A percentile compares a stretch with the other conserved stretches of the same genome.
Evolutionary conservation across 2,329 filamentous ascomycete genomes (phyloP).

Genomic region (Colletotrichum tropicale): DNA sequence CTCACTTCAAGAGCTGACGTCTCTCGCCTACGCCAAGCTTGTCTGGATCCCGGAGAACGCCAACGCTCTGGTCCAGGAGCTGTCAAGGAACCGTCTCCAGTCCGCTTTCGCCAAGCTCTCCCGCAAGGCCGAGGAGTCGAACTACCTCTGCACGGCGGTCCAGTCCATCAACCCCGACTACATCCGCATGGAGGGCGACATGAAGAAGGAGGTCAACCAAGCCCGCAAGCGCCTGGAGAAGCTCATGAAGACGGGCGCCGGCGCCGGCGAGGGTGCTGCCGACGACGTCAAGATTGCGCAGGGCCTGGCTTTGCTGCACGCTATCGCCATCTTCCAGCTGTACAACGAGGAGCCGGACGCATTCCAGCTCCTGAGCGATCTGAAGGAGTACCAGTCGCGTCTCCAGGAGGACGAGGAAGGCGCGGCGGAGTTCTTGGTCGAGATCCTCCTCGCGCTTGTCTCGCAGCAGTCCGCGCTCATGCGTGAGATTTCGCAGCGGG

Average conservation of each 20-base stretch:
- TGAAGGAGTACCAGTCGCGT: conserved; percentile 77
- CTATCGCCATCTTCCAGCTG: conserved; percentile 83
- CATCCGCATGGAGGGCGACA: conserved; percentile 59
- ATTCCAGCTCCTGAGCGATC: conserved; percentile 79
- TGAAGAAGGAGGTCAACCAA: conserved; percentile 55
- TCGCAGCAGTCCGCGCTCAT: conserved; percentile 85
- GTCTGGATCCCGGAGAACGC: conserved; percentile 28
- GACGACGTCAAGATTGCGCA: conserved; percentile 51
- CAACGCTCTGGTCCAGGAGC: conserved; percentile 41
- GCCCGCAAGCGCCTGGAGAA: conserved; percentile 58
- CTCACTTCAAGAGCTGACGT: conserved; percentile 57
- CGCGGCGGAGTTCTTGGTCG: conserved; percentile 75
- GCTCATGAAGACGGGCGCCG: conserved; percentile 45
- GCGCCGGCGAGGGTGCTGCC: conserved; percentile 30
- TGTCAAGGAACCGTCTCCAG: conserved; percentile 61
- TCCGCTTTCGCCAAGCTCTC: conserved; percentile 64
- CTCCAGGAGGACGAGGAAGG: conserved; percentile 61
- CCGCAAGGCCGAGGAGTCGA: conserved; percentile 56
- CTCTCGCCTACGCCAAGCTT: conserved; percentile 58
- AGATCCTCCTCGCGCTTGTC: conserved; percentile 88
- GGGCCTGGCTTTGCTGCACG: conserved; percentile 81
- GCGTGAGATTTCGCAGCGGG: conserved; percentile 84
- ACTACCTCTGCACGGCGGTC: conserved; percentile 58
- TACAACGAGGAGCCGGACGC: conserved; percentile 91
- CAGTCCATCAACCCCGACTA: conserved; percentile 56